Conservation (phyloP, 2,329 filamentous ascomycete species). For the Chalaropsis ovoidea region DNA sequence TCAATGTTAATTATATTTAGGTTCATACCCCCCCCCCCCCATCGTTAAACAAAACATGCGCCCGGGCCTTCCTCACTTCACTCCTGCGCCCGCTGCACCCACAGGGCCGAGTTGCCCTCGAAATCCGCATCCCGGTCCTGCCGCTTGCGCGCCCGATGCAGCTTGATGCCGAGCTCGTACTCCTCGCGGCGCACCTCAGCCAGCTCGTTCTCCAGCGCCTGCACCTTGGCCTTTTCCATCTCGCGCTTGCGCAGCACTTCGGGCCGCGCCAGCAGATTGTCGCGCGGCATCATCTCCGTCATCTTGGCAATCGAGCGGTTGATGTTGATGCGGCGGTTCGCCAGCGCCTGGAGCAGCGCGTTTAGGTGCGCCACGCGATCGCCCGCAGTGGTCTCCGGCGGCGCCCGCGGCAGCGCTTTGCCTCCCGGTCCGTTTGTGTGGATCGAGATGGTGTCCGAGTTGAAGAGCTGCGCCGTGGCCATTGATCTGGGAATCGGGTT, state of each 20-base stretch:
- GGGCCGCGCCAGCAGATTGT: constrained; percentile 56
- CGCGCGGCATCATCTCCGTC: constrained; percentile 65
- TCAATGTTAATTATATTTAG: neutral
- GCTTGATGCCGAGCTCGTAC: constrained; percentile 65
- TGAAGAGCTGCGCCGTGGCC: constrained; percentile 19
- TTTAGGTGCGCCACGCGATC: constrained; percentile 59
- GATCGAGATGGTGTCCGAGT: constrained; percentile 25
- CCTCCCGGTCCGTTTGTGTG: constrained; percentile 28
- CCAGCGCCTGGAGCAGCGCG: constrained; percentile 53
- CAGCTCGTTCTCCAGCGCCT: constrained; percentile 54
- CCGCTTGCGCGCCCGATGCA: constrained; percentile 65
- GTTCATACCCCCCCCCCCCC: neutral
- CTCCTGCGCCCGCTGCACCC: constrained; percentile 57
- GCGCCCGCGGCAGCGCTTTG: constrained; percentile 53
- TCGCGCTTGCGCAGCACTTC: constrained; percentile 50
- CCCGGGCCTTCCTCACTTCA: neutral
- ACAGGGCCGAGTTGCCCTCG: constrained; percentile 55
- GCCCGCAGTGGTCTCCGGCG: constrained; percentile 48
- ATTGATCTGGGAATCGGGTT: constrained; percentile 18
- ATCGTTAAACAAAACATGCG: neutral
- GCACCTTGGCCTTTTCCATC: constrained; percentile 54
- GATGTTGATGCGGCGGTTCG: constrained; percentile 60
- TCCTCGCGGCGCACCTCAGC: constrained; percentile 65
- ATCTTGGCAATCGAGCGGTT: constrained; percentile 63
- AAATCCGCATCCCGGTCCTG: constrained; percentile 56